These are phyloP conservation scores for Lichtheimia corymbifera DNA, from an alignment of 371 early-diverging fungal species.

Conservation along the genomic window DNA sequence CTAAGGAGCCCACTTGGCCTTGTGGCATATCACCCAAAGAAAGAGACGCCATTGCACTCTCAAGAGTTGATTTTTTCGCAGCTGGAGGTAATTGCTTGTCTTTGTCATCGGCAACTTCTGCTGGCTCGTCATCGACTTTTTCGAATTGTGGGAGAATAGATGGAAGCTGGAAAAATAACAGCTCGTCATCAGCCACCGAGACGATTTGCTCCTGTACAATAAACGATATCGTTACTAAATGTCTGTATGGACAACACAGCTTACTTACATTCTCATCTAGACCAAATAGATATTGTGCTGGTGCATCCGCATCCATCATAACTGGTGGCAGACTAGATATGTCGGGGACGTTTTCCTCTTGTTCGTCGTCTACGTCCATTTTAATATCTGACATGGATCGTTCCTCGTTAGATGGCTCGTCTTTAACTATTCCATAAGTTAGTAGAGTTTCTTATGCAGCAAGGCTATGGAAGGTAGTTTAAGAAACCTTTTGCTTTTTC, in stretches of 20 bases:
- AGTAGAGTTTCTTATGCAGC: too few species aligned
- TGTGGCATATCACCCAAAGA: conserved; percentile 44
- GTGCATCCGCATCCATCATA: conserved; percentile 48
- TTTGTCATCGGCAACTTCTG: conserved; percentile 21
- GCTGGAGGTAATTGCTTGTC: conserved; percentile 48
- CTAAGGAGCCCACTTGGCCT: conserved; percentile 69
- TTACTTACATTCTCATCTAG: conserved; percentile 27
- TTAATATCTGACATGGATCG: conserved; percentile 1
- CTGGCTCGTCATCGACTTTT: conserved; percentile 8
- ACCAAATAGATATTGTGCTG: conserved; percentile 45
- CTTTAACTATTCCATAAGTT: conserved; percentile 9
- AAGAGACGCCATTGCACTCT: conserved; percentile 33
- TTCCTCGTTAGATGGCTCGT: conserved; percentile 2
- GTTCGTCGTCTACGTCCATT: not conserved
- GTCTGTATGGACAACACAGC: not conserved
- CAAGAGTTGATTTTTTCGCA: conserved; percentile 41
- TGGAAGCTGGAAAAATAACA: conserved; percentile 49
- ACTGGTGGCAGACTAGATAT: conserved; percentile 4
- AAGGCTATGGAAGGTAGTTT: too few species aligned
- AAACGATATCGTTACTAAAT: not conserved
- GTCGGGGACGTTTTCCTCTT: conserved; percentile 19
- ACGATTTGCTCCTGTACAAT: conserved; percentile 21
- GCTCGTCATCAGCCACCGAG: conserved; percentile 44
- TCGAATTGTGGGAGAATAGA: conserved; percentile 47
- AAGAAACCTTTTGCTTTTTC: not conserved